Base-by-base conservation (phyloP, 441 rosid species). In the Pelargonium myrrhifolium region DNA sequence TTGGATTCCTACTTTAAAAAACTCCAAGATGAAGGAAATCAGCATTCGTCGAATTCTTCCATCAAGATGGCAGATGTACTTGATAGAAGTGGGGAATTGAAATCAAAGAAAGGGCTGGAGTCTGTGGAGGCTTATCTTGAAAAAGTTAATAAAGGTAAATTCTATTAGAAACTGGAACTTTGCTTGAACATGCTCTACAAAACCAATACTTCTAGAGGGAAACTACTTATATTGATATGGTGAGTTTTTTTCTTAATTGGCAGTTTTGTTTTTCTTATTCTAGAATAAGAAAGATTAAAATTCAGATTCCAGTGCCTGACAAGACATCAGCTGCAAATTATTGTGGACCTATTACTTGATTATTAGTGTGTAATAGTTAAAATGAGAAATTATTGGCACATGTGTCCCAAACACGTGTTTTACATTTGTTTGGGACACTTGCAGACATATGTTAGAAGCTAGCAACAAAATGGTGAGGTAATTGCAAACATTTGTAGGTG, bases 1-100 rank as follows among this genome's bases (percentile, higher is more conserved):
- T 79, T 92, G 62, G 86, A 92, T 76, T 83, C 90, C 55, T 92
- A 90, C 84, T 86, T 88, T 66, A 76, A 76, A 65, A 87, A 88
- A 70, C 77, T 84, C 64, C 72, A 73, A 18, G 71, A 68, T 12
- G 73, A 75, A 42, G 56, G 51, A 11, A 64, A 65, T 69, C 74
- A 53, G 65, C 47, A 56, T 39, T 60, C 68, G 58, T 62, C 74
- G 5, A 62, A 45, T 49, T 74, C 77, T 74, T 68, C 74, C 10
- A 17, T 67, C 12, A 21, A 76, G 76, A 66, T 43, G 39, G n/a
- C 47, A 31, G 81, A 74, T 43, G 24, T 62, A n/a, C 37, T 24
- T 0, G 63, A 76, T 42, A 45, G 7, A 60, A 71, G 69, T 45
- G 68, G 47, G 61, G 71, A 74, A 72, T 39, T 75, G 55, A 65